Evolutionary conservation across 2,329 filamentous ascomycete genomes (phyloP).

Genomic region (Septoria petroselini): DNA sequence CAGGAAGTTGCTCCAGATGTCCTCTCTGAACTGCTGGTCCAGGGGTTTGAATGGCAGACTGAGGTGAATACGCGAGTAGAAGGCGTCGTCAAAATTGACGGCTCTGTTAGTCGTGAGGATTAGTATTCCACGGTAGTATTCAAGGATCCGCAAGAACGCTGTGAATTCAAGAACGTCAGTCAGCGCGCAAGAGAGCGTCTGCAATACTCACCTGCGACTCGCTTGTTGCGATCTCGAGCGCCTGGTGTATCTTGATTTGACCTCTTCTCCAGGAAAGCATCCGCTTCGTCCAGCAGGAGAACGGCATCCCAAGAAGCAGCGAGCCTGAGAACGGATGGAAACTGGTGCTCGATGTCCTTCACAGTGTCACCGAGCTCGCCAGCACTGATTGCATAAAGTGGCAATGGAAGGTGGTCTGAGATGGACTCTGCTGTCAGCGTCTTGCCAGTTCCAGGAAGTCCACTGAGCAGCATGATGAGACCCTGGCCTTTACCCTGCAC

Average conservation of each 20-base stretch:
- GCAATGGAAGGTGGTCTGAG: constrained; percentile 17
- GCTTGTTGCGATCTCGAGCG: constrained; percentile 27
- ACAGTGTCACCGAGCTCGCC: constrained; percentile 23
- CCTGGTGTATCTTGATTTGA: constrained; percentile 7
- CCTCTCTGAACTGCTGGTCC: constrained; percentile 37
- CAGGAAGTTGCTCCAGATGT: constrained; percentile 76
- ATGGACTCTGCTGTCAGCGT: constrained; percentile 24
- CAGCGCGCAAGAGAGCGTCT: too few relatives aligned
- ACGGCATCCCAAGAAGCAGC: constrained; percentile 32
- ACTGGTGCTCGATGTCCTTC: constrained; percentile 22
- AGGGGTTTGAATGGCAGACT: constrained; percentile 25
- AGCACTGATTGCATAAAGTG: constrained; percentile 17
- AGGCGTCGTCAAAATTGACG: constrained; percentile 39
- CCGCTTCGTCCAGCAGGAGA: constrained; percentile 42
- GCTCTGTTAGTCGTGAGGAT: constrained; percentile 43
- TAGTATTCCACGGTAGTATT: constrained; percentile 41
- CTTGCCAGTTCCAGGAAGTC: constrained; percentile 34
- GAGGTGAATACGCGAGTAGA: constrained; percentile 39
- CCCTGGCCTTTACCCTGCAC: constrained; percentile 27
- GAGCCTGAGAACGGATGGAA: constrained; percentile 23
- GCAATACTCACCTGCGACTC: constrained; percentile 22
- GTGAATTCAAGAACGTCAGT: too few relatives aligned
- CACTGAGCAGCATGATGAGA: constrained; percentile 29
- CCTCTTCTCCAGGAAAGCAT: constrained; percentile 37
- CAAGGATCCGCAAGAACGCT: constrained; percentile 40